Evolutionary conservation across 2,329 filamentous ascomycete genomes (phyloP).

Genomic region (Decorospora gaudefroyi): DNA sequence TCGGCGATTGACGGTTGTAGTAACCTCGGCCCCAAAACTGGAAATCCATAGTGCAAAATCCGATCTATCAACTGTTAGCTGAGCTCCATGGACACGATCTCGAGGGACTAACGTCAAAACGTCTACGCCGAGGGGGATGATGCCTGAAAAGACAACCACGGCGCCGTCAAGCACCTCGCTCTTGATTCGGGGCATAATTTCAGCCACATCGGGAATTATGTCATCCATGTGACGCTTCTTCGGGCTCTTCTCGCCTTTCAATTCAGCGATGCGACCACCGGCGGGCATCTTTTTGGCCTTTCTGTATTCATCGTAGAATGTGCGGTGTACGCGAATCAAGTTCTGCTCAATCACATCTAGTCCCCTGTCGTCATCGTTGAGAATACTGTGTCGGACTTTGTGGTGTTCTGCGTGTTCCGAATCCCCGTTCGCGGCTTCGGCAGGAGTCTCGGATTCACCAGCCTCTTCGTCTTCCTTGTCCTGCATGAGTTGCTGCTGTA

Average conservation of each 20-base stretch:
- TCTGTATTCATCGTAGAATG: constrained; percentile 86
- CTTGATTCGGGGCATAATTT: constrained; percentile 84
- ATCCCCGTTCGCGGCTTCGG: constrained; percentile 48
- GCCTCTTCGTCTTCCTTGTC: constrained; percentile 78
- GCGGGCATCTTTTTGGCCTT: constrained; percentile 51
- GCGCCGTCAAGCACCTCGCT: constrained; percentile 72
- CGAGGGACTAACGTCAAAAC: constrained; percentile 60
- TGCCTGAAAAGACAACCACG: constrained; percentile 84
- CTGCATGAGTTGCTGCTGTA: constrained; percentile 90
- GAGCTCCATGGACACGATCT: no score
- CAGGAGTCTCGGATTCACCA: constrained; percentile 54
- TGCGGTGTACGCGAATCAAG: constrained; percentile 72
- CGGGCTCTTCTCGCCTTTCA: constrained; percentile 55
- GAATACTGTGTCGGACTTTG: constrained; percentile 70
- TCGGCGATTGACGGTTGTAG: constrained; percentile 58
- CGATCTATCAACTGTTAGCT: constrained; percentile 54
- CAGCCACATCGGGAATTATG: constrained; percentile 80
- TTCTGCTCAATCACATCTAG: constrained; percentile 76
- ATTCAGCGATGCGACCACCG: constrained; percentile 55
- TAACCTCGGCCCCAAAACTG: constrained; percentile 78
- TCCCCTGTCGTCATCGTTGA: constrained; percentile 87
- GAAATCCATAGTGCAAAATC: constrained; percentile 87
- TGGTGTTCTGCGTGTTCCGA: constrained; percentile 36
- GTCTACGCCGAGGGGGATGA: constrained; percentile 81
- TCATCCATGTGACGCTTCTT: constrained; percentile 55